Conservation (phyloP, 441 rosid genomes). For the Euphorbia neoarborescens region DNA sequence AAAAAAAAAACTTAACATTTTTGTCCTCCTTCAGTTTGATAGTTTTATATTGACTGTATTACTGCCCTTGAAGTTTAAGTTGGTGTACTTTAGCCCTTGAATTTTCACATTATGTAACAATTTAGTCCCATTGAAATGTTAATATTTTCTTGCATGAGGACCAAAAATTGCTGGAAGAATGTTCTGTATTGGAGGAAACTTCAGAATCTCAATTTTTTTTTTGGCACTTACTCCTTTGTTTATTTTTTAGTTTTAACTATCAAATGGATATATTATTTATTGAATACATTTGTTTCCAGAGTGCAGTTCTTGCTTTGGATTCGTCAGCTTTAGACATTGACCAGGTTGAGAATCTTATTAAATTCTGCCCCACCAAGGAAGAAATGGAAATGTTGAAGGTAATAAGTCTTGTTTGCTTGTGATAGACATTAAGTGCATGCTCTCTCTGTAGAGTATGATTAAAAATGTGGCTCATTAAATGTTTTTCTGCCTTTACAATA, state of each 20-base stretch:
- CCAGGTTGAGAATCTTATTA: conserved; percentile 97
- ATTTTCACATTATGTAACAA: neutral
- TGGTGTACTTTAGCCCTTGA: neutral
- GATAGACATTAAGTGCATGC: neutral
- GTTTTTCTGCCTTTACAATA: neutral
- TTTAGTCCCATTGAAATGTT: neutral
- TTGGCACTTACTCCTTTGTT: neutral
- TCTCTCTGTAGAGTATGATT: neutral
- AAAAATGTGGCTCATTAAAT: neutral
- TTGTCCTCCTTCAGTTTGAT: neutral
- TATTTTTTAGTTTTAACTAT: neutral
- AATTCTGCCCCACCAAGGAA: conserved; percentile 92
- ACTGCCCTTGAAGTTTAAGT: neutral
- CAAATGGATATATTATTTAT: conserved; percentile 15
- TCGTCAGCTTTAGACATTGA: conserved; percentile 77
- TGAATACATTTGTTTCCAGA: conserved; percentile 37
- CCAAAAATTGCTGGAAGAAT: neutral
- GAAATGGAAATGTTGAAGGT: conserved; percentile 89
- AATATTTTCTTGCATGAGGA: neutral
- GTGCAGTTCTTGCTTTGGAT: conserved; percentile 86
- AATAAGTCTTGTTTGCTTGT: conserved; percentile 15
- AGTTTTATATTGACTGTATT: neutral
- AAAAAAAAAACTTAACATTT: neutral
- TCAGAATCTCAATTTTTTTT: neutral
- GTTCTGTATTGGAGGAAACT: neutral